Conservation (phyloP, 2,329 filamentous ascomycete species). For the Annulohypoxylon truncatum region DNA sequence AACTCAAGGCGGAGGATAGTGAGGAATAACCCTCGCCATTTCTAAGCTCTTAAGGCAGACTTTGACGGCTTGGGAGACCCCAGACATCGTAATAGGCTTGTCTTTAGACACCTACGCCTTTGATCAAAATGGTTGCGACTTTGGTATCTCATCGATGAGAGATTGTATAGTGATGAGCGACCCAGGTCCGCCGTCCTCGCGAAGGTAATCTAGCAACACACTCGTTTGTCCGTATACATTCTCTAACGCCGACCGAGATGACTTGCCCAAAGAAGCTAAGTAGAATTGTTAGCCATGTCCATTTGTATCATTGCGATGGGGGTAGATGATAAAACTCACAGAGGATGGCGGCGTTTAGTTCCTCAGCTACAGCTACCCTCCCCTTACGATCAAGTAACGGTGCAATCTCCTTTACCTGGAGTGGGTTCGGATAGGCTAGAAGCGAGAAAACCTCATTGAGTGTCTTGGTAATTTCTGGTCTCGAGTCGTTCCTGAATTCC, state of each 20-base stretch:
- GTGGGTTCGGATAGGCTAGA: conserved; percentile 86
- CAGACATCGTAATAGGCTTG: not conserved
- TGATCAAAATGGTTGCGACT: conserved; percentile 48
- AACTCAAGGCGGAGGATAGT: not conserved
- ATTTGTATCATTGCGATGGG: not conserved
- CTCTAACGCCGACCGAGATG: conserved; percentile 86
- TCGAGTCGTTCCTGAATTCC: conserved; percentile 79
- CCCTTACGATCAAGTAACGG: conserved; percentile 82
- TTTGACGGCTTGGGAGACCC: not conserved
- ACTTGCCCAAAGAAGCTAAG: conserved; percentile 88
- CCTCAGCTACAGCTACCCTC: conserved; percentile 84
- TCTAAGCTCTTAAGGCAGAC: not conserved
- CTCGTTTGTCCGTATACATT: conserved; percentile 87
- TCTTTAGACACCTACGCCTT: not conserved
- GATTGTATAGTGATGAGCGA: conserved; percentile 78
- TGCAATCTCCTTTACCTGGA: conserved; percentile 77
- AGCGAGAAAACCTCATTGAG: conserved; percentile 89
- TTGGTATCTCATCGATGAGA: conserved; percentile 61
- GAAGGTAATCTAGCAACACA: conserved; percentile 84
- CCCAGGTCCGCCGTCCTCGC: conserved; percentile 81
- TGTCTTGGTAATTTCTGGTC: conserved; percentile 76
- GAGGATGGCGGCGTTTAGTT: conserved; percentile 92
- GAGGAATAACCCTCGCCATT: not conserved
- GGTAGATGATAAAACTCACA: conserved; percentile 65
- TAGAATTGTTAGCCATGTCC: conserved; percentile 23